A percentile compares a stretch with the other conserved stretches of the same genome.
Conservation (phyloP, 2,329 filamentous ascomycete genomes). For the Colletotrichum sp. region DNA sequence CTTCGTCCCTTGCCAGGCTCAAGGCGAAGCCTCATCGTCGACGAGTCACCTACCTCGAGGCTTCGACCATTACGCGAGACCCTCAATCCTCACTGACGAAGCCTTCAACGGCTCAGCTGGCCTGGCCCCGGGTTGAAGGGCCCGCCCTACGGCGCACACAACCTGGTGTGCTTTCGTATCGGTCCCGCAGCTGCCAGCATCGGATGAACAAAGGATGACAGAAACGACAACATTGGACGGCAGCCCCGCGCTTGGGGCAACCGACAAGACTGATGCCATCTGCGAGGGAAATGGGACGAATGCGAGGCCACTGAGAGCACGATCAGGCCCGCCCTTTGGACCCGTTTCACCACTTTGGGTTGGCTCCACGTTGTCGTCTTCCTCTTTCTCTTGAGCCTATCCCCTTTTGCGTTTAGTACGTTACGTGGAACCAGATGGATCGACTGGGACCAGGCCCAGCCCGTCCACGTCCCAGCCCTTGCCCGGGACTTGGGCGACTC, state of each 20-base stretch:
- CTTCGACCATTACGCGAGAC: neutral
- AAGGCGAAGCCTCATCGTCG: neutral
- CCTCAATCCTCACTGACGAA: neutral
- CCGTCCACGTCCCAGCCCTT: neutral
- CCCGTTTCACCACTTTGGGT: conserved; percentile 15
- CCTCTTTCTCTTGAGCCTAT: neutral
- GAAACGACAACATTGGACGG: conserved; percentile 1
- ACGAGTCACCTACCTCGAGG: conserved; percentile 11
- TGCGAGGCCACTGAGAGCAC: neutral
- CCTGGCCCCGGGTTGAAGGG: neutral
- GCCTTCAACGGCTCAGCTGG: conserved; percentile 3
- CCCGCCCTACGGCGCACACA: neutral
- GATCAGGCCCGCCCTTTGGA: neutral
- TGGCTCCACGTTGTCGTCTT: conserved; percentile 4
- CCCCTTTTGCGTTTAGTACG: conserved; percentile 7
- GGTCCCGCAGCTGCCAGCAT: neutral
- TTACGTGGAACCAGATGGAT: conserved; percentile 19
- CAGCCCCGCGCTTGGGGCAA: conserved; percentile 10
- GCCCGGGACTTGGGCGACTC: neutral
- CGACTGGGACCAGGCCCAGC: conserved; percentile 4
- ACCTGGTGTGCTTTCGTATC: neutral
- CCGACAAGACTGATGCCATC: conserved; percentile 1
- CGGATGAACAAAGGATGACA: conserved; percentile 13
- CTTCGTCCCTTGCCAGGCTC: neutral
- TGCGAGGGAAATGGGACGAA: neutral